Percentiles rank a stretch among this genome's conserved stretches.
phyloP scores from a whole-genome alignment of 2,329 filamentous ascomycete genomes.

The Apiospora kogelbergensis region DNA sequence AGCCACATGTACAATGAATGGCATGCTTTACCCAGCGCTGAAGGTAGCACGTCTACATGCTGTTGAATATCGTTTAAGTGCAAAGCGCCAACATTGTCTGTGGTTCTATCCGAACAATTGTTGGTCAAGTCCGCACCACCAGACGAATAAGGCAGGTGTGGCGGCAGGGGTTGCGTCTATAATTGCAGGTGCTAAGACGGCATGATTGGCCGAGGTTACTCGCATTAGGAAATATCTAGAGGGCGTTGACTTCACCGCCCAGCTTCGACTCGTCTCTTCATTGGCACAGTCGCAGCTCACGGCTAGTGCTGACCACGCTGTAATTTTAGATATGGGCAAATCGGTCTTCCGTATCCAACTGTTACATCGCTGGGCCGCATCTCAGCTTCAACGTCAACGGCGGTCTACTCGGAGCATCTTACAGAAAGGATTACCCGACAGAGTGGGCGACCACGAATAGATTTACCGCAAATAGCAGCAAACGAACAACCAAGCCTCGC shows the following conservation, averaged over 20 bases:
- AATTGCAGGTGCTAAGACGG: neutral
- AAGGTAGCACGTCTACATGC: neutral
- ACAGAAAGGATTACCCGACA: neutral
- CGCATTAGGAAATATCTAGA: neutral
- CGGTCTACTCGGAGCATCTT: neutral
- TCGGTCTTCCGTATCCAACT: neutral
- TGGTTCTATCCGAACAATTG: neutral
- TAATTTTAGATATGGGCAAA: neutral
- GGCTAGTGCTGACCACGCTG: neutral
- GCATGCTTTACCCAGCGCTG: neutral
- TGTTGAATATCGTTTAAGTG: no score
- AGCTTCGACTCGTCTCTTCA: neutral
- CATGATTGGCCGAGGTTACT: neutral
- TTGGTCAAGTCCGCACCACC: neutral
- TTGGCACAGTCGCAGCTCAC: neutral
- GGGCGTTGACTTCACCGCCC: neutral
- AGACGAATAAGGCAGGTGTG: neutral
- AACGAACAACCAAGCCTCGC: neutral
- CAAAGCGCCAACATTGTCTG: neutral
- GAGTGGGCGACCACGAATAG: neutral
- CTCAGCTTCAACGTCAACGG: neutral
- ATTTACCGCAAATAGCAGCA: neutral
- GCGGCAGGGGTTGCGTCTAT: neutral
- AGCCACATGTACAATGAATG: neutral
- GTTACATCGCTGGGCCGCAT: neutral